Conservation (phyloP, 768 basidiomycete species). For the Lepiota brunneoincarnata region DNA sequence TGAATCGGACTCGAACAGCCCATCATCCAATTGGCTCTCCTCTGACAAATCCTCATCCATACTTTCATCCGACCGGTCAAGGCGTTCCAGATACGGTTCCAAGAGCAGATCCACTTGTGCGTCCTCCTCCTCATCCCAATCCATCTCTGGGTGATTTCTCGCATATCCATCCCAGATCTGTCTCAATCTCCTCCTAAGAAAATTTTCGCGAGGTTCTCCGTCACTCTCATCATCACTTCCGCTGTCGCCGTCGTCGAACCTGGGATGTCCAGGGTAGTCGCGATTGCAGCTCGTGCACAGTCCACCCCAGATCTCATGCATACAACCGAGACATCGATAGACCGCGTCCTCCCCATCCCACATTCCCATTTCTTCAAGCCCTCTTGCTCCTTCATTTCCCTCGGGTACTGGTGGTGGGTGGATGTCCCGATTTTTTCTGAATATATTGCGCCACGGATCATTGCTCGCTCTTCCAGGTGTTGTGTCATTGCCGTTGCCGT, state of each 20-base stretch:
- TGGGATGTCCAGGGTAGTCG: slow-evolving; percentile 52
- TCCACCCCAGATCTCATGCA: slow-evolving; percentile 77
- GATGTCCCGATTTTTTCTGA: slow-evolving; percentile 27
- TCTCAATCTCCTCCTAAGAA: slow-evolving; percentile 5
- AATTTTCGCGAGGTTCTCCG: not conserved
- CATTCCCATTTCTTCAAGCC: slow-evolving; percentile 53
- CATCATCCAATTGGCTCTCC: too few relatives aligned
- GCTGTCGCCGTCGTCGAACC: slow-evolving; percentile 36
- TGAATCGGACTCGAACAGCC: too few relatives aligned
- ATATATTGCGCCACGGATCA: slow-evolving; percentile 71
- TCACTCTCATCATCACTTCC: slow-evolving; percentile 30
- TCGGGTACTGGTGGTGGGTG: slow-evolving; percentile 10
- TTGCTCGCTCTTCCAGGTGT: slow-evolving; percentile 11
- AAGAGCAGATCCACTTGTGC: not conserved
- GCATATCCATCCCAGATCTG: slow-evolving; percentile 1
- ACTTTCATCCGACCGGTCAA: not conserved
- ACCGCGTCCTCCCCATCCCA: slow-evolving; percentile 74
- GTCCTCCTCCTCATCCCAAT: not conserved
- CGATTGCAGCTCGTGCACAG: slow-evolving; percentile 62
- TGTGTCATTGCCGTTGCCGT: slow-evolving; percentile 21
- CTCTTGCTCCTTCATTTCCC: slow-evolving; percentile 19
- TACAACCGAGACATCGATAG: slow-evolving; percentile 73
- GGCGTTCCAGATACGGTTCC: too few relatives aligned
- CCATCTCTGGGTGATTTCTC: not conserved
- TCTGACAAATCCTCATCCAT: not conserved